phyloP scores from a whole-genome alignment of 371 early-diverging fungal species.

The Apophysomyces ossiformis region DNA sequence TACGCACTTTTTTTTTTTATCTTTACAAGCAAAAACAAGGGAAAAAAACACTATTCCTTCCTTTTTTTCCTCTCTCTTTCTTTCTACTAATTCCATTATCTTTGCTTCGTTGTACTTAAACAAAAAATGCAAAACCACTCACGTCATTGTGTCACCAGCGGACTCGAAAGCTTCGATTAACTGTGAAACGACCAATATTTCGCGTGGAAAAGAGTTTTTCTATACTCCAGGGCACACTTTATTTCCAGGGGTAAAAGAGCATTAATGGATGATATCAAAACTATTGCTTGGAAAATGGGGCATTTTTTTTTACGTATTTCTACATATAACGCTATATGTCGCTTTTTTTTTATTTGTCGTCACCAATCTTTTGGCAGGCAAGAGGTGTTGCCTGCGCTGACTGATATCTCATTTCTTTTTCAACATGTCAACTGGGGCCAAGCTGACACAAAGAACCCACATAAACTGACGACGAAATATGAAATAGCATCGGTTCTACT shows the following conservation, averaged over 20 bases:
- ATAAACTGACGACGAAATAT: too few relatives aligned
- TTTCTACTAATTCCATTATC: too few relatives aligned
- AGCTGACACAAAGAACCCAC: too few relatives aligned
- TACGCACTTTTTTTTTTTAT: constrained; percentile 4
- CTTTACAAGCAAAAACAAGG: neutral
- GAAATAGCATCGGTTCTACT: too few relatives aligned
- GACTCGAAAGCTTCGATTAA: constrained; percentile 10
- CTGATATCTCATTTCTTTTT: too few relatives aligned
- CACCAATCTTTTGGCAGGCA: too few relatives aligned
- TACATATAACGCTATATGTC: too few relatives aligned
- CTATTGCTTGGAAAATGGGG: too few relatives aligned
- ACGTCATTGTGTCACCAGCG: constrained; percentile 9
- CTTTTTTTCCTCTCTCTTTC: neutral
- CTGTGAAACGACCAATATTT: constrained; percentile 1
- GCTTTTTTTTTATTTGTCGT: too few relatives aligned
- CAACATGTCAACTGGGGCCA: too few relatives aligned
- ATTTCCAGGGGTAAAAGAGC: neutral
- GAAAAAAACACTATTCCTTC: neutral
- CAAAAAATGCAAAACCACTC: constrained; percentile 7
- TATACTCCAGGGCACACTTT: neutral
- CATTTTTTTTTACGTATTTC: too few relatives aligned
- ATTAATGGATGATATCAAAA: neutral
- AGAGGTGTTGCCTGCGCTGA: too few relatives aligned
- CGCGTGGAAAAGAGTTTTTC: neutral
- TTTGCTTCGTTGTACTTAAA: neutral